phyloP scores from a whole-genome alignment of 1,284 basidiomycete genomes.

The Tilletiaria anomala region DNA sequence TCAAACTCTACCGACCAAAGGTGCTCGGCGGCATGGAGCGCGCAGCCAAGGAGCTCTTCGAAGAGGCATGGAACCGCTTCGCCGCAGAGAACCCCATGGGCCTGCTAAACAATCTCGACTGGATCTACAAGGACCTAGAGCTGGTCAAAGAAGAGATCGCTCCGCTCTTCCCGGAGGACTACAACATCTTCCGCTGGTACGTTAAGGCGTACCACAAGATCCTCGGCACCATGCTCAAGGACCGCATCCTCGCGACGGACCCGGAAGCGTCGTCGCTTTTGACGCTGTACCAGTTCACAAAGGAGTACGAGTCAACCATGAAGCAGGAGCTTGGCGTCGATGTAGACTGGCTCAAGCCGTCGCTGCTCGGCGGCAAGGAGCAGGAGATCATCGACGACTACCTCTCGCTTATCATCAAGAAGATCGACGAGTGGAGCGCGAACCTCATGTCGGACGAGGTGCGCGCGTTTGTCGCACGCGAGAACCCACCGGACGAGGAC shows the following conservation, averaged over 20 bases:
- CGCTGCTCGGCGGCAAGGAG: conserved; percentile 76
- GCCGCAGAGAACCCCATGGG: conserved; percentile 51
- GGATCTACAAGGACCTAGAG: conserved; percentile 90
- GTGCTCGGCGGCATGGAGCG: conserved; percentile 66
- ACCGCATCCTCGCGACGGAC: conserved; percentile 53
- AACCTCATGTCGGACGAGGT: conserved; percentile 88
- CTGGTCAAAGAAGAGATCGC: conserved; percentile 73
- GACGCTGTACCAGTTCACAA: conserved; percentile 77
- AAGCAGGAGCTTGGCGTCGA: conserved; percentile 59
- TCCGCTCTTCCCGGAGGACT: conserved; percentile 80
- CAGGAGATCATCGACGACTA: conserved; percentile 91
- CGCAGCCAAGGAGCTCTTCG: conserved; percentile 61
- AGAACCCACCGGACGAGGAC: conserved; percentile 74
- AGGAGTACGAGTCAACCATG: conserved; percentile 89
- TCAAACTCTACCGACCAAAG: conserved; percentile 92
- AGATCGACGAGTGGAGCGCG: conserved; percentile 90
- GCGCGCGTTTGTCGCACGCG: conserved; percentile 65
- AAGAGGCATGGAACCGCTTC: conserved; percentile 51
- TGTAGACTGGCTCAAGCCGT: conserved; percentile 44
- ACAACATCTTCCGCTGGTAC: conserved; percentile 69
- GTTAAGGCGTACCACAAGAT: conserved; percentile 82
- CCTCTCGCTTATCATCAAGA: conserved; percentile 76
- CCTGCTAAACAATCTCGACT: conserved; percentile 66
- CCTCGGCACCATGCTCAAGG: conserved; percentile 62
- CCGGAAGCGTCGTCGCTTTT: conserved; percentile 77